phyloP scores from a whole-genome alignment of 345 rosid species.

The Dovyalis caffra region DNA sequence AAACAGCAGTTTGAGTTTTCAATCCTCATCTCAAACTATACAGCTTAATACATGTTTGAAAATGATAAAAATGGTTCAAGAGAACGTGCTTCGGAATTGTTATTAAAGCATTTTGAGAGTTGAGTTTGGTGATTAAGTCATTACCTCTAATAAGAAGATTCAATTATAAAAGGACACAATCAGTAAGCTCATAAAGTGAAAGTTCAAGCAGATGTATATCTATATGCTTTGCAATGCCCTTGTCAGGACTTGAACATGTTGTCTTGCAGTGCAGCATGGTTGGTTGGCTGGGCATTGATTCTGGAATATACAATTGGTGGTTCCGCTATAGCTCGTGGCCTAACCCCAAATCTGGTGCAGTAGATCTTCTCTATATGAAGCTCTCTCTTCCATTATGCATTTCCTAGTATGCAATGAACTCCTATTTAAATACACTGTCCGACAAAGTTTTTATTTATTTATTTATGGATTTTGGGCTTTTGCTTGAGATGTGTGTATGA shows the following conservation, averaged over 20 bases:
- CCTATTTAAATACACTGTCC: too few species aligned
- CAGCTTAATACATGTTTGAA: not conserved
- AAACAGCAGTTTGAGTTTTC: not conserved
- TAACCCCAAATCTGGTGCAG: conserved; percentile 73
- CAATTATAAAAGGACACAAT: too few species aligned
- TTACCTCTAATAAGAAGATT: not conserved
- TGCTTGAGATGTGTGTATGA: not conserved
- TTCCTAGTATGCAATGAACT: not conserved
- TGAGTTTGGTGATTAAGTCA: not conserved
- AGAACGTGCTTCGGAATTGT: not conserved
- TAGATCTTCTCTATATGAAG: not conserved
- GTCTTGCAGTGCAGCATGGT: conserved; percentile 75
- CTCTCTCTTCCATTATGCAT: not conserved
- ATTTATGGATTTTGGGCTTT: too few species aligned
- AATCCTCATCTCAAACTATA: not conserved
- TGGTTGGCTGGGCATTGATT: conserved; percentile 92
- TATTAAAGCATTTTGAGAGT: not conserved
- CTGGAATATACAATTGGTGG: conserved; percentile 97
- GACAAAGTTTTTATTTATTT: too few species aligned
- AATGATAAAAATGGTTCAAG: not conserved
- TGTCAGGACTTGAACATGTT: not conserved
- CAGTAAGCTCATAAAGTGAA: too few species aligned
- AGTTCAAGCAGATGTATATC: not conserved
- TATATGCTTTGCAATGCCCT: not conserved
- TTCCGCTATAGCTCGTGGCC: conserved; percentile 91